These are phyloP conservation scores for Lentinus polychrous DNA, from an alignment of 1,284 basidiomycete genomes.

Conservation along the genomic window DNA sequence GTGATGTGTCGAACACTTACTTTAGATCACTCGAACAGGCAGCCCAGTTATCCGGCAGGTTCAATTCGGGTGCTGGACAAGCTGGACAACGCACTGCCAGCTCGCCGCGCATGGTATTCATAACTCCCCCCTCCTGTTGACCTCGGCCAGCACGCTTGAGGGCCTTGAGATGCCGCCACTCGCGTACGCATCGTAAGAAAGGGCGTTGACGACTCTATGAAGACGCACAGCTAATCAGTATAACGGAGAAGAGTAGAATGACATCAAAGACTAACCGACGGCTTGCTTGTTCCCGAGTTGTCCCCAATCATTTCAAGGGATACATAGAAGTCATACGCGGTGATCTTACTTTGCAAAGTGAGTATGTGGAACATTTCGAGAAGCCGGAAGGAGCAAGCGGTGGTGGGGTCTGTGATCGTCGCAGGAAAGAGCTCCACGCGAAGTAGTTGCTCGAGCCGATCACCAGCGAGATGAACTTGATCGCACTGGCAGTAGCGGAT, in stretches of 20 bases:
- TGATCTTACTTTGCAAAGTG: conserved; percentile 9
- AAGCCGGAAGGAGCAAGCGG: conserved; percentile 5
- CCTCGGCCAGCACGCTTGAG: conserved; percentile 26
- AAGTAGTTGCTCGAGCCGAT: conserved; percentile 3
- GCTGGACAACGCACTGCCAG: conserved; percentile 28
- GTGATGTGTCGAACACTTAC: conserved; percentile 10
- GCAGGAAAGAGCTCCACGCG: conserved; percentile 3
- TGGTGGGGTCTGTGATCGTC: conserved; percentile 2
- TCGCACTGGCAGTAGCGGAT: conserved; percentile 8
- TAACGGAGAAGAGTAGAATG: too few species aligned
- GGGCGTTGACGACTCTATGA: conserved; percentile 2
- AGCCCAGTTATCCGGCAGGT: conserved; percentile 25
- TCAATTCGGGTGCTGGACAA: conserved; percentile 27
- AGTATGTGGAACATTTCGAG: conserved; percentile 7
- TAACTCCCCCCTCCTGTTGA: conserved; percentile 18
- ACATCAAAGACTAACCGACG: conserved; percentile 6
- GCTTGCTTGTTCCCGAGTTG: background rate
- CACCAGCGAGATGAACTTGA: background rate
- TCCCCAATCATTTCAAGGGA: conserved; percentile 6
- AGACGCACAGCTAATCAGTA: too few species aligned
- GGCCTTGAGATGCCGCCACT: conserved; percentile 22
- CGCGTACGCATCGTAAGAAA: background rate
- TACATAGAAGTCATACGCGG: conserved; percentile 10
- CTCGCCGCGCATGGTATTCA: conserved; percentile 19
- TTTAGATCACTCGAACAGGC: conserved; percentile 9